phyloP scores from a whole-genome alignment of 805 yeast species.

The Candida alai region DNA sequence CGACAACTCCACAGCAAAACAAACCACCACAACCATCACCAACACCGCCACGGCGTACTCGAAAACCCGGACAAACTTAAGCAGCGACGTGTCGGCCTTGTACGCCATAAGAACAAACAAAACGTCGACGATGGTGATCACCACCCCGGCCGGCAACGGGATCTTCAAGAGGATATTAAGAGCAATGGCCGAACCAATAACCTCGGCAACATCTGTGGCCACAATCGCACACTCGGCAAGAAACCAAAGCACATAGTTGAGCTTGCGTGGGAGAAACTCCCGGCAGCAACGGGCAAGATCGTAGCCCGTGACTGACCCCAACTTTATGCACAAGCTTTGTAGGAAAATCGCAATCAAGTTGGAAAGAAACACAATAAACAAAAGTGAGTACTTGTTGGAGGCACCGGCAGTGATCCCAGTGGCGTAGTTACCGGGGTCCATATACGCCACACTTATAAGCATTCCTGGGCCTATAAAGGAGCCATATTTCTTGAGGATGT shows the following conservation, averaged over 20 bases:
- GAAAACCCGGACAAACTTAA: slow-evolving; percentile 30
- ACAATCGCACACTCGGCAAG: slow-evolving; percentile 47
- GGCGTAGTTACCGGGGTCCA: slow-evolving; percentile 53
- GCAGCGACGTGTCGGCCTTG: slow-evolving; percentile 39
- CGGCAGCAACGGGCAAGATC: slow-evolving; percentile 45
- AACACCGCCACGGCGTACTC: slow-evolving; percentile 41
- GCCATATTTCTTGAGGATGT: slow-evolving; percentile 27
- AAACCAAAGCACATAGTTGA: slow-evolving; percentile 36
- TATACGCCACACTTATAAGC: slow-evolving; percentile 46
- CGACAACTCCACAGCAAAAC: slow-evolving; percentile 44
- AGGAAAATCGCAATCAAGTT: slow-evolving; percentile 45
- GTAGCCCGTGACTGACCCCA: slow-evolving; percentile 48
- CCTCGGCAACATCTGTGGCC: slow-evolving; percentile 53
- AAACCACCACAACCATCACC: slow-evolving; percentile 41
- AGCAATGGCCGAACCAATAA: slow-evolving; percentile 50
- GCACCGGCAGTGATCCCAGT: slow-evolving; percentile 49
- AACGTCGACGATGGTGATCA: slow-evolving; percentile 43
- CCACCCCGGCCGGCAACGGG: slow-evolving; percentile 49
- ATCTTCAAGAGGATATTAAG: slow-evolving; percentile 41
- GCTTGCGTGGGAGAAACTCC: slow-evolving; percentile 35
- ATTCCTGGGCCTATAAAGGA: slow-evolving; percentile 45
- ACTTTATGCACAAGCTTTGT: slow-evolving; percentile 41
- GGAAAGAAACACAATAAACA: slow-evolving; percentile 41
- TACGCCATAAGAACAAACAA: slow-evolving; percentile 45
- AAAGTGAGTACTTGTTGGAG: slow-evolving; percentile 36